A percentile compares a stretch with the other conserved stretches of the same genome.
Evolutionary conservation across 306 rosid species (phyloP).

Genomic region (Vicia villosa): DNA sequence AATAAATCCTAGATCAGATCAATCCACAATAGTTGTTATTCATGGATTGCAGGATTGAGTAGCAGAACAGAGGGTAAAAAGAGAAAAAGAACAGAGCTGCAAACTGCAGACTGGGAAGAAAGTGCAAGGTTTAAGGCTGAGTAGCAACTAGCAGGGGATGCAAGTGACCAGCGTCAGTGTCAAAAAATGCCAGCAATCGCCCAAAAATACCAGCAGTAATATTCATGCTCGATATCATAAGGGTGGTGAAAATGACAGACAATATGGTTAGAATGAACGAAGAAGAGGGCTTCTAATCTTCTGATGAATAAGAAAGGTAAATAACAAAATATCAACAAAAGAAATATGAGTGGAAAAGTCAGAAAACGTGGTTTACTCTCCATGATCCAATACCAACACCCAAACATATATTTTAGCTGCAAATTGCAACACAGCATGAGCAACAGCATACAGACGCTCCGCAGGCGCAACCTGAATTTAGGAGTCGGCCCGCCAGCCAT

Average conservation of each 20-base stretch:
- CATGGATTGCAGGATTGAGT: slow-evolving; percentile 3
- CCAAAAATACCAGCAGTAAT: no score
- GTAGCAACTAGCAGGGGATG: no score
- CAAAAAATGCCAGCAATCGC: no score
- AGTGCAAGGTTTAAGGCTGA: neutral
- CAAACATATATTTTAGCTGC: neutral
- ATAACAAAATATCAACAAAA: neutral
- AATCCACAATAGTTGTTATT: neutral
- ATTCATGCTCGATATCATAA: neutral
- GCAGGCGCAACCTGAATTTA: neutral
- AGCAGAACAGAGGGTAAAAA: neutral
- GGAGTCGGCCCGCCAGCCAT: neutral
- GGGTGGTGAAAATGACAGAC: neutral
- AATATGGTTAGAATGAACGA: neutral
- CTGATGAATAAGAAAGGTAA: neutral
- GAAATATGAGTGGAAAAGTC: neutral
- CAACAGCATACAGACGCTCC: neutral
- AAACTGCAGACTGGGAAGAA: neutral
- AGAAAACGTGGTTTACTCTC: neutral
- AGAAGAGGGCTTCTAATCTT: neutral
- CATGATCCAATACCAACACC: neutral
- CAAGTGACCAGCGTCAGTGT: neutral
- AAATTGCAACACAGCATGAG: neutral
- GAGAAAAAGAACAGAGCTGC: slow-evolving; percentile 1
- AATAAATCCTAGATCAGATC: neutral